Evolutionary conservation across 169 alveolate genomes (phyloP), one percentile per base, ranked within the genome.

Genomic region (Eimeria zaria): DNA sequence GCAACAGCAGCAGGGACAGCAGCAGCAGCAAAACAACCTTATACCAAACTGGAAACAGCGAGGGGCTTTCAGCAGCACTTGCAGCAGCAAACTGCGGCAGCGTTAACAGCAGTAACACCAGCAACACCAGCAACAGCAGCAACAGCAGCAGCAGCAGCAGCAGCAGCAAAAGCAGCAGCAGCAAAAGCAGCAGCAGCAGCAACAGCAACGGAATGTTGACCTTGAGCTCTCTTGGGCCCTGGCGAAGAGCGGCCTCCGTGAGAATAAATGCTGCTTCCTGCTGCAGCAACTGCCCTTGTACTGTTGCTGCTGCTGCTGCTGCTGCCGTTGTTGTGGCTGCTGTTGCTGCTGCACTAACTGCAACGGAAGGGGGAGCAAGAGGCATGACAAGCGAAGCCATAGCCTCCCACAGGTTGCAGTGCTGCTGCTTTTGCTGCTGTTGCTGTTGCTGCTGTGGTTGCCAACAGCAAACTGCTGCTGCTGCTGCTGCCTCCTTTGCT

Each of bases 221-320:
- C 53, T 46, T 39, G n/a, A 71, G 81, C 48, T 71, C 48, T 46
- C 14, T 16, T 36, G 22, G 48, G 12, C 81, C 81, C 51, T 12
- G 11, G 18, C 48, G 81, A 9, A 71, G 81, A 36, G 81, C 81
- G 14, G 81, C 81, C n/a, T 9, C 81, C 8, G 81, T 46, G 18
- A 71, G 81, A n/a, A 71, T 30, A 71, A 71, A 20, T 30, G 81
- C 44, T 39, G 53, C 81, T 71, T 71, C 81, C 48, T 71, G 81
- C 81, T 71, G 81, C 48, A 71, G 48, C 81, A 71, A 20, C 48
- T 71, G 81, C 46, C 48, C 18, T 11, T 24, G 41, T 14, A 20
- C n/a, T n/a, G n/a, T n/a, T n/a, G n/a, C 48, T 71, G 11, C 48
- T 1, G 81, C 81, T 71, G 11, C 81, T 71, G 69, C 69, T 60